These are phyloP conservation scores for Amauroascus niger DNA, from an alignment of 2,329 filamentous ascomycete species.

Conservation along the genomic window DNA sequence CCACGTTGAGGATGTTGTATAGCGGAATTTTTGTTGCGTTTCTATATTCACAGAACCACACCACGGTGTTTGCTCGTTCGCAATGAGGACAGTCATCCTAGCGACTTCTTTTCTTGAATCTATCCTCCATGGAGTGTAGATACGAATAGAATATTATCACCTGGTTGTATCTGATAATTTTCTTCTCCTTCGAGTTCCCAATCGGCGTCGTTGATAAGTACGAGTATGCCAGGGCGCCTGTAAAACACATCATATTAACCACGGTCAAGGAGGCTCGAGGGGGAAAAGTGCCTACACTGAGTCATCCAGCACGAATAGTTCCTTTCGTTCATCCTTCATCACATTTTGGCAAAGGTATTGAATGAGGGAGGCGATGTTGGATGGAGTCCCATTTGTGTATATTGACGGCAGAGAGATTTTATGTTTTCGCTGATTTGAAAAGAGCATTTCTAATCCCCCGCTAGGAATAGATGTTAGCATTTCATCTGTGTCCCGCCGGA, in stretches of 20 bases:
- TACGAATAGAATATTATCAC: constrained; percentile 89
- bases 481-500: background rate
- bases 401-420: constrained; percentile 56
- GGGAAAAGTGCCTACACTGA: constrained; percentile 60
- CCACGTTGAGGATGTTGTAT: constrained; percentile 39
- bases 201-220: constrained; percentile 94
- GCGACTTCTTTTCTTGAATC: background rate
- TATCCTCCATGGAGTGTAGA: constrained; percentile 90
- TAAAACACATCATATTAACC: constrained; percentile 22
- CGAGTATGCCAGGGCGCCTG: constrained; percentile 88
- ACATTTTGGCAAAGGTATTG: constrained; percentile 65
- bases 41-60: background rate
- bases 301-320: constrained; percentile 79
- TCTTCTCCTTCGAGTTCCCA: constrained; percentile 98
- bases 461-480: constrained; percentile 37
- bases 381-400: constrained; percentile 49
- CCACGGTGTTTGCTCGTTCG: background rate
- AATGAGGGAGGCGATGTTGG: constrained; percentile 68
- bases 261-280: background rate
- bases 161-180: constrained; percentile 67
- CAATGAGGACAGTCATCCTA: background rate
- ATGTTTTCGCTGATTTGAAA: constrained; percentile 70
- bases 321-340: constrained; percentile 77
- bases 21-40: constrained; percentile 12
- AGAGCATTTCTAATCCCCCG: constrained; percentile 89